These are phyloP conservation scores for Elongisporangium undulatum DNA, from an alignment of 352 stramenopile genomes.

Conservation along the genomic window DNA sequence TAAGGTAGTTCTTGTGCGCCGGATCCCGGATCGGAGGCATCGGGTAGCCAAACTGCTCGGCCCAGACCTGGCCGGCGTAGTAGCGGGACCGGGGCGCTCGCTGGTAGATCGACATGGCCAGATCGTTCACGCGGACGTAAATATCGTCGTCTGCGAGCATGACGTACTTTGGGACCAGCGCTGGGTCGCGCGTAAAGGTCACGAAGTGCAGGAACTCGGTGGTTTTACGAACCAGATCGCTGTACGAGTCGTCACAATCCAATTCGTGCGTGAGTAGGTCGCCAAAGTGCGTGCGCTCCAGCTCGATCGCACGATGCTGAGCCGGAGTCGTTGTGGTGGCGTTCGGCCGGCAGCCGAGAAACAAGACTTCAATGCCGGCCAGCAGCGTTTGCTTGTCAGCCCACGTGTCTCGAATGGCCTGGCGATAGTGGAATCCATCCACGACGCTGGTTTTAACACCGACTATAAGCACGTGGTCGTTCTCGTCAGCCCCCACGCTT, in stretches of 20 bases:
- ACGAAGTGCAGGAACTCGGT: slow-evolving; percentile 31
- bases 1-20: slow-evolving; percentile 26
- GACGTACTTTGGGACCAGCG: slow-evolving; percentile 17
- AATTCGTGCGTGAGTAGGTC: slow-evolving; percentile 36
- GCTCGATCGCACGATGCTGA: slow-evolving; percentile 8
- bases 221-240: slow-evolving; percentile 27
- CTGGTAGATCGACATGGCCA: slow-evolving; percentile 9
- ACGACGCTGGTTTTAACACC: slow-evolving; percentile 39
- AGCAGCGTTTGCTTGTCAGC: slow-evolving; percentile 9
- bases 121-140: slow-evolving; percentile 29
- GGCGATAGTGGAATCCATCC: slow-evolving; percentile 25
- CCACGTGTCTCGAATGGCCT: slow-evolving; percentile 38
- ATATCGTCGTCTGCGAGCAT: slow-evolving; percentile 62
- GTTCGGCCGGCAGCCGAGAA: neutral
- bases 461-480: slow-evolving; percentile 17
- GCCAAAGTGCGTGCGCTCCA: slow-evolving; percentile 26
- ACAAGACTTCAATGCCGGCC: neutral
- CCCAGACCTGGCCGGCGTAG: slow-evolving; percentile 37
- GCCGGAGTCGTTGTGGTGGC: neutral
- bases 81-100: slow-evolving; percentile 6
- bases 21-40: slow-evolving; percentile 17
- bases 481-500: neutral
- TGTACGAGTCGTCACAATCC: slow-evolving; percentile 32
- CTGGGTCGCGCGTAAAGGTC: neutral
- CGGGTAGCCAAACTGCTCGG: slow-evolving; percentile 16